Base-by-base conservation (phyloP, 352 stramenopile genomes). In the Phytophthora sojae region DNA sequence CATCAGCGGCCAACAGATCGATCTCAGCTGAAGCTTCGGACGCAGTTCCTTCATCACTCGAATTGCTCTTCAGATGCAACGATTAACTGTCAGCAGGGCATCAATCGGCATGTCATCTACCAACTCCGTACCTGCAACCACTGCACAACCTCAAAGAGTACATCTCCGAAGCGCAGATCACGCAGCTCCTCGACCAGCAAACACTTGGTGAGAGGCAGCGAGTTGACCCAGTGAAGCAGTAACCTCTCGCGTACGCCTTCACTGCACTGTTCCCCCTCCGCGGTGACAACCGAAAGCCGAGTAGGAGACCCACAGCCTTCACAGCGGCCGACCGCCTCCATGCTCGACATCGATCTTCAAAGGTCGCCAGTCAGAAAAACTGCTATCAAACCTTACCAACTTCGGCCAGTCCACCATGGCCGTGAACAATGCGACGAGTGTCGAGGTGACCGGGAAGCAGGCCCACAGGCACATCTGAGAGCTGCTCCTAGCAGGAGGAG, bases 151-250 rank as follows among this genome's bases (percentile, higher is more conserved):
- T 83, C 78, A 15, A 45, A 53, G 9, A 94, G 65, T 30, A 91
- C 81, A 54, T 91, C 83, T 2, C 86, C 84, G 29, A 83, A 85
- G 44, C 85, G 83, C 57, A 94, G 61, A 23, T 89, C 84, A 1
- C 55, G 61, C 15, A 92, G 76, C 3, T 78, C 64, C 8, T 89
- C 83, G 4, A 94, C 82, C 21, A 94, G 62, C 61, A 91, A 66
- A 61, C 86, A 92, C 50, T 69, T 75, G 14, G 83, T 76, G 15
- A 90, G 60, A 14, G 85, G 86, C 52, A 92, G 64, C 29, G 86
- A 92, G 70, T 94, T 94, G 55, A 94, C 57, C 85, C 85, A 94
- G 56, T 94, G 86, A 47, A 94, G 60, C 39, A 91, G 67, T 66
- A 87, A 71, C 21, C 85, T 81, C 55, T 66, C 58, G 2, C 64